Percentiles rank a stretch among this genome's conserved stretches.
phyloP scores from a whole-genome alignment of 257 asterid genomes.

The Galeopsis tetrahit region DNA sequence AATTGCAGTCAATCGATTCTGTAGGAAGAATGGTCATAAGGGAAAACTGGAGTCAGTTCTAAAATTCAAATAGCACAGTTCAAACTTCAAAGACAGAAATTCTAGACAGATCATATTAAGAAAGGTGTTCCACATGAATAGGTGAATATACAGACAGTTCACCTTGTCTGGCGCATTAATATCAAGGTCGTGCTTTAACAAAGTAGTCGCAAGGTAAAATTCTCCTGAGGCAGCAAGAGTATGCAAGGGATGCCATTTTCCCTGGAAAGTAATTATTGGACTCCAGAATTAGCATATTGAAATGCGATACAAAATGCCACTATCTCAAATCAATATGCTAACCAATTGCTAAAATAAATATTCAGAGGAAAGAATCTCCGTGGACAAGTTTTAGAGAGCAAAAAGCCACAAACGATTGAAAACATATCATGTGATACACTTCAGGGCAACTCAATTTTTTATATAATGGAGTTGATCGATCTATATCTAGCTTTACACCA shows the following conservation, averaged over 20 bases:
- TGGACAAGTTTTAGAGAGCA: neutral
- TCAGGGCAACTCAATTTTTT: neutral
- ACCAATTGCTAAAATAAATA: constrained; percentile 5
- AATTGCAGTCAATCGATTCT: constrained; percentile 86
- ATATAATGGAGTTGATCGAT: no score
- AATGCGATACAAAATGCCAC: neutral
- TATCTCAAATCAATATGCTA: neutral
- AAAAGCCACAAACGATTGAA: neutral
- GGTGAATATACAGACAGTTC: constrained; percentile 23
- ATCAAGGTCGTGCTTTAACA: constrained; percentile 74
- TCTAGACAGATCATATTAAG: neutral
- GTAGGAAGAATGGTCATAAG: constrained; percentile 30
- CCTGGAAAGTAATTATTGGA: constrained; percentile 48
- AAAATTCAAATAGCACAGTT: constrained; percentile 4
- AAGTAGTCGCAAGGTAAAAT: constrained; percentile 66
- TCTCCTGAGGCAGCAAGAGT: constrained; percentile 93
- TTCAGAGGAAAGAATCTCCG: constrained; percentile 14
- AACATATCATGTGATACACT: neutral
- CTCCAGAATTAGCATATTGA: constrained; percentile 31
- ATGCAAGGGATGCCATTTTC: constrained; percentile 92
- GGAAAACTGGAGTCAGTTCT: constrained; percentile 30
- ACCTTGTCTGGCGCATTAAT: constrained; percentile 82
- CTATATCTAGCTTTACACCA: neutral
- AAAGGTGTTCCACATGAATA: constrained; percentile 16
- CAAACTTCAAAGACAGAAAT: constrained; percentile 24